Evolutionary conservation across 129 eudicot species (phyloP).

Genomic region (Oenanthe sinensis): DNA sequence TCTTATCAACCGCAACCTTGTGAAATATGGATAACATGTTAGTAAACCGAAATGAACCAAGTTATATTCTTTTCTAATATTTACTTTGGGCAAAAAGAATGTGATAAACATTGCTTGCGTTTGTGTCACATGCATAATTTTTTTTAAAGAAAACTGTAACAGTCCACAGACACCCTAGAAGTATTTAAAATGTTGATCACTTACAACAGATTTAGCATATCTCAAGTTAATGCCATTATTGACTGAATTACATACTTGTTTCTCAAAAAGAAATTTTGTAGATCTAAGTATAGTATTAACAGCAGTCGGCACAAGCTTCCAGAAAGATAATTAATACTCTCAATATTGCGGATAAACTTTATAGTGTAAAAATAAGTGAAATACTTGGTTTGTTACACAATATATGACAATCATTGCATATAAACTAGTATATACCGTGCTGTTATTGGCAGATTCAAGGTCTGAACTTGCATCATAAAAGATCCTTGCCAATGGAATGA

Average conservation of each 20-base stretch:
- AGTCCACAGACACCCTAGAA: background rate
- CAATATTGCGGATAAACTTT: background rate
- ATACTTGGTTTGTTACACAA: background rate
- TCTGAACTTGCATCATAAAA: slow-evolving; percentile 45
- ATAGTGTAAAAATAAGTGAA: background rate
- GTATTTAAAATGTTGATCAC: background rate
- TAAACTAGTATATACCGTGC: slow-evolving; percentile 27
- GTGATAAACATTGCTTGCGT: background rate
- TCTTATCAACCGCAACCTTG: slow-evolving; percentile 35
- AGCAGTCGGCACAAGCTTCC: background rate
- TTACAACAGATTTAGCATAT: background rate
- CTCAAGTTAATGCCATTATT: background rate
- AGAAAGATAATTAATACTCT: background rate
- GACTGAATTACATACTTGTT: no score
- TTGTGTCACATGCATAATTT: background rate
- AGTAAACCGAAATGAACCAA: background rate
- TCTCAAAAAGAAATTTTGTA: background rate
- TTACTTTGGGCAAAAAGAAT: no score
- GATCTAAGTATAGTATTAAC: background rate
- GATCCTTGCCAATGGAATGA: slow-evolving; percentile 79
- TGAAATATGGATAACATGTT: background rate
- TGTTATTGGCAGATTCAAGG: slow-evolving; percentile 45
- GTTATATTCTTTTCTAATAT: background rate
- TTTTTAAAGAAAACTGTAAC: background rate
- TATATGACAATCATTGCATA: background rate